Base-by-base conservation (phyloP, 805 yeast species). In the Naumovozyma baii region DNA sequence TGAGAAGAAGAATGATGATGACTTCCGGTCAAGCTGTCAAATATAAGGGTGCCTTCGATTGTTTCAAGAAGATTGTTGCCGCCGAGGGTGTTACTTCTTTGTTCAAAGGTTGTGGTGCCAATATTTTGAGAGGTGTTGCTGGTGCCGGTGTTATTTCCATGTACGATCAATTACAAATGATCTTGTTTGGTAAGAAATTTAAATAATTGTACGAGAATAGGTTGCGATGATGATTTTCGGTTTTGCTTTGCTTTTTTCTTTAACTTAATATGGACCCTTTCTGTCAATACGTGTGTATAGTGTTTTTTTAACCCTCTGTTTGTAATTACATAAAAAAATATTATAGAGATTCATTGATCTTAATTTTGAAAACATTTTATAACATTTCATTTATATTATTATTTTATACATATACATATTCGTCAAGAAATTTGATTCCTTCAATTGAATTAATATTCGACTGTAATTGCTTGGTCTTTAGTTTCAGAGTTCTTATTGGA, bases 1-100 rank as follows among this genome's bases (percentile, higher is more conserved):
- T 86, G 67, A 86, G 95, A 83, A 85, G 96, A 83, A 85, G 95
- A 83, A 86, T 86, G 96, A 86, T 86, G 96, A 86, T 86, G 96
- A 86, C 95, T 61, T 87, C 95, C 59, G 96, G 95, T 72, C 94
- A 85, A 75, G 95, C 94, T 65, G 94, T 86, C 62, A 86, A 87
- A 77, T 86, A 86, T 78, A 72, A 78, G 66, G 90, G 94, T 75
- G 94, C 95, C 60, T 76, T 83, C 68, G 95, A 87, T 71, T 85
- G 90, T 71, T 81, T 83, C 85, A 72, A 67, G 61, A 71, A 85
- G 75, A 84, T 86, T 67, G 90, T 87, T 60, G 94, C 94, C 59
- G 86, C 90, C 66, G 95, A 87, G 73, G 96, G 96, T 84, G 69
- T 83, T 62, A 62, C 66, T 46, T 84, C 96, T 62, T 78, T 86